phyloP scores from a whole-genome alignment of 192 early-diverging fungal genomes.

The Rhizophagus sp. region DNA sequence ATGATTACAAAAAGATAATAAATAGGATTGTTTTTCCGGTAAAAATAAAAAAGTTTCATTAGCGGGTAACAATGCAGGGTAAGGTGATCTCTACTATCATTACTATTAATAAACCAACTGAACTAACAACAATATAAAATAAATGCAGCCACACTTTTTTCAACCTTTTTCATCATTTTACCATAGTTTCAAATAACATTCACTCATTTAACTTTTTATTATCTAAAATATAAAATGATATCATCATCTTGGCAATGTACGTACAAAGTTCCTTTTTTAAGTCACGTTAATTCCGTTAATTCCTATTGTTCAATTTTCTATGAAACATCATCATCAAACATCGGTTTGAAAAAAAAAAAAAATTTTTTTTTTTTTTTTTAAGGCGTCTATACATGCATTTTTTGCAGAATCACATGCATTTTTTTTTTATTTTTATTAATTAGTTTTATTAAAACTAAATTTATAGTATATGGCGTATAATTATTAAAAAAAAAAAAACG shows the following conservation, averaged over 20 bases:
- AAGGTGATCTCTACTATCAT: no score
- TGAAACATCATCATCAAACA: background rate
- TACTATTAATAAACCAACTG: no score
- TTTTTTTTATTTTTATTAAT: background rate
- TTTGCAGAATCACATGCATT: background rate
- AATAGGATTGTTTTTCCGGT: no score
- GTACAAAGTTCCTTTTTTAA: background rate
- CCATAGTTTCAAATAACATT: no score
- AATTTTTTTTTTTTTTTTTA: background rate
- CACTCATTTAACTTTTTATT: no score
- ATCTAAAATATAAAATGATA: background rate
- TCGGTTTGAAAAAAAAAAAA: background rate
- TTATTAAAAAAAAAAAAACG: no score
- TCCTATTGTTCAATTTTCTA: background rate
- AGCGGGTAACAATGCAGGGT: no score
- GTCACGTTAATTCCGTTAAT: background rate
- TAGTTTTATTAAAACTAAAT: background rate
- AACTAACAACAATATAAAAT: no score
- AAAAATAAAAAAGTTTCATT: no score
- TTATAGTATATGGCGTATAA: background rate
- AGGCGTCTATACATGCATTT: background rate
- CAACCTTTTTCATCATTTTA: no score
- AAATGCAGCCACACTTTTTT: no score
- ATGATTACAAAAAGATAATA: background rate
- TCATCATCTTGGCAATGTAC: background rate